phyloP scores from a whole-genome alignment of 345 rosid species.

The Acer campestre region DNA sequence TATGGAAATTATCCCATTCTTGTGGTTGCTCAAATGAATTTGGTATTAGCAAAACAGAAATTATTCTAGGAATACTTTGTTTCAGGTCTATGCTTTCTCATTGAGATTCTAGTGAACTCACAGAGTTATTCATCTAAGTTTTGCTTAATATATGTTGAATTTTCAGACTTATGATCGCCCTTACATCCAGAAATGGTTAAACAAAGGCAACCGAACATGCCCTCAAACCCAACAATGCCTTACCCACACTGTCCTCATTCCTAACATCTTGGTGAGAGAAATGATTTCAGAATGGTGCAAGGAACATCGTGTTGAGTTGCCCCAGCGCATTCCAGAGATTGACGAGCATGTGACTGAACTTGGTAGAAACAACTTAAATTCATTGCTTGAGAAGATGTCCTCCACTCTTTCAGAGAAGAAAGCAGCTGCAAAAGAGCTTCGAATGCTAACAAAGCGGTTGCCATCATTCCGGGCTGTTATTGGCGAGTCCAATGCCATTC shows the following conservation, averaged over 20 bases:
- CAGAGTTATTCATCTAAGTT: constrained; percentile 4
- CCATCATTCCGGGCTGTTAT: constrained; percentile 44
- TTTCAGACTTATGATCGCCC: constrained; percentile 61
- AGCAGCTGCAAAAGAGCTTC: constrained; percentile 54
- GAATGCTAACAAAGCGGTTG: constrained; percentile 43
- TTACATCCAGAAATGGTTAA: constrained; percentile 46
- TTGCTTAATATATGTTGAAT: constrained; percentile 10
- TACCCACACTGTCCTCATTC: constrained; percentile 39
- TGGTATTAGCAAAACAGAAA: background rate
- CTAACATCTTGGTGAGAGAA: constrained; percentile 44
- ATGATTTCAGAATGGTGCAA: constrained; percentile 58
- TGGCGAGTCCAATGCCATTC: constrained; percentile 37
- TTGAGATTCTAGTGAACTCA: background rate
- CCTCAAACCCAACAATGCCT: constrained; percentile 51
- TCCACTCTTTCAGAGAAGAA: constrained; percentile 45
- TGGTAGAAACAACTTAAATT: constrained; percentile 26
- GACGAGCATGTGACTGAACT: constrained; percentile 26
- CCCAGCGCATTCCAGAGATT: constrained; percentile 17
- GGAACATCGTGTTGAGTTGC: constrained; percentile 33
- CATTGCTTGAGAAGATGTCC: constrained; percentile 50
- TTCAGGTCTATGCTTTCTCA: background rate
- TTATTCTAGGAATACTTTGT: no score
- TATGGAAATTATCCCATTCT: background rate
- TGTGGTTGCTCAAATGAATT: background rate
- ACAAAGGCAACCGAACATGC: constrained; percentile 44